Conservation (phyloP, 208 protist genomes). For the Lotmaria passim region DNA sequence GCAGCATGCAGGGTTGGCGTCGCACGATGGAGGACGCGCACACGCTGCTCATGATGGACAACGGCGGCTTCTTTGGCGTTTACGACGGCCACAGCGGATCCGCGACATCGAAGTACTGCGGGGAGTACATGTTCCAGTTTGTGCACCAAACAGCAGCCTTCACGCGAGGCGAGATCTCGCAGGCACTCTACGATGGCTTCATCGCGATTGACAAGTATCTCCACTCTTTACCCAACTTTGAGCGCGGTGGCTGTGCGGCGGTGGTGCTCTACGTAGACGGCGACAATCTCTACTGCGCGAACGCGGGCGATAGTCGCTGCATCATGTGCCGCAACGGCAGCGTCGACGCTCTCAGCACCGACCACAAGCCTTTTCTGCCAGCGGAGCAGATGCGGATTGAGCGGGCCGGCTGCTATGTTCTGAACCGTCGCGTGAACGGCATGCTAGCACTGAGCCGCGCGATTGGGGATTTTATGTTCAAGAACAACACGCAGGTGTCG, state of each 20-base stretch:
- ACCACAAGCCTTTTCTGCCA: constrained; percentile 93
- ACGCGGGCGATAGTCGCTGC: constrained; percentile 93
- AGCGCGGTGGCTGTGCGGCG: constrained; percentile 89
- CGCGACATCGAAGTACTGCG: constrained; percentile 77
- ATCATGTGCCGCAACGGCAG: constrained; percentile 87
- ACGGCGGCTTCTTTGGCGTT: constrained; percentile 89
- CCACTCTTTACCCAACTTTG: constrained; percentile 43
- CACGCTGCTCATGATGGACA: constrained; percentile 66
- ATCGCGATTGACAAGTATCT: constrained; percentile 85
- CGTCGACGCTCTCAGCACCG: constrained; percentile 89
- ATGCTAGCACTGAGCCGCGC: constrained; percentile 93
- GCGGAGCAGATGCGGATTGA: constrained; percentile 89
- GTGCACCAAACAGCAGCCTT: constrained; percentile 66
- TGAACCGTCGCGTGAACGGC: constrained; percentile 94
- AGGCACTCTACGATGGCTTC: constrained; percentile 88
- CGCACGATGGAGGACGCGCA: constrained; percentile 93
- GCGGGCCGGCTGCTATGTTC: constrained; percentile 91
- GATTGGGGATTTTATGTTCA: constrained; percentile 95
- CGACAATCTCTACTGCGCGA: constrained; percentile 87
- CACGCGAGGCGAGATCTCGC: constrained; percentile 53
- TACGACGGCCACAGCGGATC: constrained; percentile 92
- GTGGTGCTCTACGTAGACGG: constrained; percentile 80
- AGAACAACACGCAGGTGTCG: constrained; percentile 78
- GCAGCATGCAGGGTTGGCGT: constrained; percentile 92
- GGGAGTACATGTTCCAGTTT: constrained; percentile 79